A percentile compares a stretch with the other conserved stretches of the same genome.
phyloP scores from a whole-genome alignment of 495 filamentous ascomycete species.

The Tuber borchii region DNA sequence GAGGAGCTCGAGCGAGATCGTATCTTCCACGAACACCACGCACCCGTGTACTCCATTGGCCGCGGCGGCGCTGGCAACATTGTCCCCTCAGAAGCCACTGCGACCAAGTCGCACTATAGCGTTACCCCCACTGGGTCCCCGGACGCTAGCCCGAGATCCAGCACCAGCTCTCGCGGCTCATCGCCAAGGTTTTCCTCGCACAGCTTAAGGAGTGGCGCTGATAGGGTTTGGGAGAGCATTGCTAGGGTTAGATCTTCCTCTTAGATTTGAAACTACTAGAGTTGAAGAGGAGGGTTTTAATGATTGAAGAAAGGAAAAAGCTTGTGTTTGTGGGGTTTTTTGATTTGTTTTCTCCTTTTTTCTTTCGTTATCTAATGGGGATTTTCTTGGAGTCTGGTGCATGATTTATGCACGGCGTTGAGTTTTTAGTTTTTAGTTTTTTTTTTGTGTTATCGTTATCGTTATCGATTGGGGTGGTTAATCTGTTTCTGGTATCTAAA shows the following conservation, averaged over 20 bases:
- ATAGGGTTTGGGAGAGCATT: constrained; percentile 38
- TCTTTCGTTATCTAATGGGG: constrained; percentile 4
- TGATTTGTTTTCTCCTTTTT: not conserved
- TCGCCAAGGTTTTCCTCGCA: constrained; percentile 31
- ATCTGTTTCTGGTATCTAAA: not conserved
- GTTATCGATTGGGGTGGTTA: constrained; percentile 9
- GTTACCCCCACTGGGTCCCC: constrained; percentile 6
- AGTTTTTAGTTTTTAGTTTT: too few species aligned
- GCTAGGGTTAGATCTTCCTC: constrained; percentile 22
- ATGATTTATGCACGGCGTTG: constrained; percentile 21
- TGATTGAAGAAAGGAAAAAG: not conserved
- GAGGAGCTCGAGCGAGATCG: constrained; percentile 70
- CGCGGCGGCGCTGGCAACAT: constrained; percentile 85
- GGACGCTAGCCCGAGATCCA: constrained; percentile 25
- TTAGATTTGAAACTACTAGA: constrained; percentile 10
- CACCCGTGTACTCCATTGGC: constrained; percentile 71
- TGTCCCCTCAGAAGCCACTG: constrained; percentile 42
- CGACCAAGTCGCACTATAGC: constrained; percentile 9
- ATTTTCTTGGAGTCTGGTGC: not conserved
- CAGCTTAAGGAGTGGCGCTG: constrained; percentile 32
- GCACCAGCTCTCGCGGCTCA: constrained; percentile 18
- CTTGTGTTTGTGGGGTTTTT: not conserved
- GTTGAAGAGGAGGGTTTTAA: not conserved
- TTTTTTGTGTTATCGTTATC: constrained; percentile 4
- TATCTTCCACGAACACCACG: constrained; percentile 54